Percentiles rank a stretch among this genome's conserved stretches.
These are phyloP conservation scores for Melaleuca alternifolia DNA, from an alignment of 345 rosid genomes.

Conservation along the genomic window DNA sequence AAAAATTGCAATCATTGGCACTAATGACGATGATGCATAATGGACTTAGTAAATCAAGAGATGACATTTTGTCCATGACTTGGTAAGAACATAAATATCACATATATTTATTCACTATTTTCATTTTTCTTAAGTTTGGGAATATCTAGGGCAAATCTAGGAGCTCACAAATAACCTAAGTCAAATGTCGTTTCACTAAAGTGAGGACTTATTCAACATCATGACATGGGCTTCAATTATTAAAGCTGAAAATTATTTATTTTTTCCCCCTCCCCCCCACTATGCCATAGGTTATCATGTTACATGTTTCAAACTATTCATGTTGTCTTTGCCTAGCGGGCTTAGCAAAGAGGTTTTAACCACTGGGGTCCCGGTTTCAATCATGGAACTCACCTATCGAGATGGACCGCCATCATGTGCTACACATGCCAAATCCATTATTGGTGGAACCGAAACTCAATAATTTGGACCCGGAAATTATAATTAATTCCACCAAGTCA, in stretches of 20 bases:
- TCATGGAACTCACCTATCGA: not conserved
- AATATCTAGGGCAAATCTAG: not conserved
- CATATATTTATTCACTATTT: not conserved
- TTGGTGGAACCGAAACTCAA: not conserved
- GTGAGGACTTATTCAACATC: not conserved
- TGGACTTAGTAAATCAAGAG: not conserved
- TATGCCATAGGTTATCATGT: not conserved
- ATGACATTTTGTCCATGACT: not conserved
- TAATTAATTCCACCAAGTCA: not conserved
- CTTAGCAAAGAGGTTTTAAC: not conserved
- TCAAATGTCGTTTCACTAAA: not conserved
- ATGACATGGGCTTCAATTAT: slow-evolving; percentile 2
- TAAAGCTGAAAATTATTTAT: not conserved
- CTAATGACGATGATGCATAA: not conserved
- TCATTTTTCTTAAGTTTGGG: not conserved
- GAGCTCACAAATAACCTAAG: not conserved
- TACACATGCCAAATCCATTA: not conserved
- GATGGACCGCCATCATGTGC: not conserved
- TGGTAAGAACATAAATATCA: not conserved
- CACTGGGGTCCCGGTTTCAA: not conserved
- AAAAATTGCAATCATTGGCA: not conserved
- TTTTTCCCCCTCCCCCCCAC: too few relatives aligned
- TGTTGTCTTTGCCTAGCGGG: not conserved
- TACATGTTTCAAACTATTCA: not conserved
- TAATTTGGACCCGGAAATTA: not conserved